These are phyloP conservation scores for Diplotaxis tenuifolia DNA, from an alignment of 345 rosid species.

Conservation along the genomic window DNA sequence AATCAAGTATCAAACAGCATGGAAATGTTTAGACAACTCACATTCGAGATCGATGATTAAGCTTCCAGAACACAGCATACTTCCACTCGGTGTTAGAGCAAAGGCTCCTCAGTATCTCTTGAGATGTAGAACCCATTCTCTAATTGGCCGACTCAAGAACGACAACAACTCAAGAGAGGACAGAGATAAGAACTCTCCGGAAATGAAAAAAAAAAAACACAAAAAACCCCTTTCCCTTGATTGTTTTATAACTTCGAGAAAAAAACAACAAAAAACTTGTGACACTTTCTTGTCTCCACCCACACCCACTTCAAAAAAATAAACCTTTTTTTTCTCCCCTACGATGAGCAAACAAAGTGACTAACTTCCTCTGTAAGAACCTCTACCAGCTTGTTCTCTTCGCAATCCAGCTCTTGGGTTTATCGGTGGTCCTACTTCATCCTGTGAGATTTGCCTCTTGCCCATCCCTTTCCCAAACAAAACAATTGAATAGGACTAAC, in stretches of 20 bases:
- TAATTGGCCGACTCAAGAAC: slow-evolving; percentile 22
- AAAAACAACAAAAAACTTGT: not conserved
- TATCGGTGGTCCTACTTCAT: slow-evolving; percentile 81
- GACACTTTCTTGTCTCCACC: slow-evolving; percentile 18
- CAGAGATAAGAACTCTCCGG: slow-evolving; percentile 15
- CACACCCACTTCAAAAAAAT: not conserved
- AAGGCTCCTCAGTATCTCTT: slow-evolving; percentile 59
- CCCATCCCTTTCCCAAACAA: slow-evolving; percentile 63
- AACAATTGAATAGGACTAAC: not conserved
- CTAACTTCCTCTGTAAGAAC: slow-evolving; percentile 96
- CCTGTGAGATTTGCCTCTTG: slow-evolving; percentile 64
- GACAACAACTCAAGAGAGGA: slow-evolving; percentile 19
- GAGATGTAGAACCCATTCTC: slow-evolving; percentile 60
- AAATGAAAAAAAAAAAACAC: not conserved
- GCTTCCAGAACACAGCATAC: slow-evolving; percentile 90
- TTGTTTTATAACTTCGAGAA: slow-evolving; percentile 19
- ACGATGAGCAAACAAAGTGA: slow-evolving; percentile 19
- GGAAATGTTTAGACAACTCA: slow-evolving; percentile 38
- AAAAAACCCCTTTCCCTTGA: not conserved
- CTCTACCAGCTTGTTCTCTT: slow-evolving; percentile 96
- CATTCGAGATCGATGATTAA: slow-evolving; percentile 73
- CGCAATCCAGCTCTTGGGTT: slow-evolving; percentile 81
- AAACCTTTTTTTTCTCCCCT: not conserved
- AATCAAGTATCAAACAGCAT: slow-evolving; percentile 7
- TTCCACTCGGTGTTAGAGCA: slow-evolving; percentile 78